A percentile compares a stretch with the other conserved stretches of the same genome.
Evolutionary conservation across 2,329 filamentous ascomycete species (phyloP).

Genomic region (Ilyonectria destructans): DNA sequence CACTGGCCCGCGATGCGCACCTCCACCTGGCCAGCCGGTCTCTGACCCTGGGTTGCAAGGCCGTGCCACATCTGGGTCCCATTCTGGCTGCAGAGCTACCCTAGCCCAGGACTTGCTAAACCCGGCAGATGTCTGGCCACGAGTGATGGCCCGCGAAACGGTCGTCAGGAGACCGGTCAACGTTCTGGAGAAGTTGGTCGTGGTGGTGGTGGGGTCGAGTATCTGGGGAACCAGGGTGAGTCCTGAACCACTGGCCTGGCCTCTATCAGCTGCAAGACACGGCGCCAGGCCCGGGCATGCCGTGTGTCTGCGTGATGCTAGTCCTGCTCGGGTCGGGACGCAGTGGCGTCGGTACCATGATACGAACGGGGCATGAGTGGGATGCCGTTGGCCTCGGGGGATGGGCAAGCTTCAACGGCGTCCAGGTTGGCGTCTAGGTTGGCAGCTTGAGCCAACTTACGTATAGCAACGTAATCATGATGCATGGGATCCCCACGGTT

Average conservation of each 20-base stretch:
- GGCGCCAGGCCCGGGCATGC: conserved; percentile 19
- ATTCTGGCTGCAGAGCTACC: conserved; percentile 23
- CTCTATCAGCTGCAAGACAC: conserved; percentile 26
- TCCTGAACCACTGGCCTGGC: conserved; percentile 19
- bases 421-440: conserved; percentile 35
- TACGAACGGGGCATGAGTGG: conserved; percentile 10
- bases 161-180: conserved; percentile 9
- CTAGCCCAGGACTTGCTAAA: neutral
- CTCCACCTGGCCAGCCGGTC: conserved; percentile 27
- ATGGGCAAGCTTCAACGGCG: conserved; percentile 14
- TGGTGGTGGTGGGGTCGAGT: conserved; percentile 12
- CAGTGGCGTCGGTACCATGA: conserved; percentile 4
- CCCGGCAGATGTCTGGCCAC: conserved; percentile 11
- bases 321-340: conserved; percentile 29
- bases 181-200: conserved; percentile 23
- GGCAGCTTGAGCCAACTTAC: conserved; percentile 22
- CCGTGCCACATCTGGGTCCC: conserved; percentile 13
- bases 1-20: conserved; percentile 34
- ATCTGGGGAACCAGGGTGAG: conserved; percentile 26
- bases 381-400: conserved; percentile 1
- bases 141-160: conserved; percentile 11
- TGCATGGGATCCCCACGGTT: conserved; percentile 24
- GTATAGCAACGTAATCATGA: conserved; percentile 41
- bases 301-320: conserved; percentile 12
- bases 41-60: conserved; percentile 13